Evolutionary conservation across 2,329 filamentous ascomycete species (phyloP), one percentile per base, ranked within the genome.

Genomic region (Stemphylium beticola): DNA sequence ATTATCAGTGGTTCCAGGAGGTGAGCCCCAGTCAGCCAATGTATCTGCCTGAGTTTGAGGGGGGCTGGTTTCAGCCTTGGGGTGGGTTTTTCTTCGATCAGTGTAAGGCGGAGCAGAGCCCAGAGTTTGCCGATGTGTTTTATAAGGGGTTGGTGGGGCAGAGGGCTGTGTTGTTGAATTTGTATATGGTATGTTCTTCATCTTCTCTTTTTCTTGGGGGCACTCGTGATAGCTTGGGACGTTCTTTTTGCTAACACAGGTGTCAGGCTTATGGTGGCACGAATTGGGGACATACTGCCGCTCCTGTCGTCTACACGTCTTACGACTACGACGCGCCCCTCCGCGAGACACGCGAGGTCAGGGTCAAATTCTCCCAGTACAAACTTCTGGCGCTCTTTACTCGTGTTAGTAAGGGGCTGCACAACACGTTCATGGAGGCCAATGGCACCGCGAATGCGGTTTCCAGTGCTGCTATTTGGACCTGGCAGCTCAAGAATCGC

Each of bases 1-100:
- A 85, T 60, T 81, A 82, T 55, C 78, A 84, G 57, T 85, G 82
- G 81, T 85, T 85, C 58, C 75, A 78, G n/a, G 80, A 82, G 36
- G 83, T 83, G 50, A 82, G 82, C 0, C 80, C 71, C 42, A 83
- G 81, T 1, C 83, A 85, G 60, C 83, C 83, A 1, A 76, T 77
- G 41, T 83, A 78, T 52, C 64, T 85, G 0, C 78, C 82, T 4
- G 83, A 84, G 61, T 84, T 85, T 26, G 77, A 83, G 61, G 81
- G 79, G 4, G 82, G 82, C 0, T 83, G 75, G 60, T 83, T 84
- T 51, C 79, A 80, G n/a, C 76, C 80, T 12, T 84, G 82, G 82
- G 80, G 79, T 0, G 79, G 79, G 3, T 74, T 74, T 1, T 83
- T 83, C 55, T 84, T 83, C 55, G 83, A 83, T 48, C 68, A 77